phyloP scores from a whole-genome alignment of 441 rosid genomes.

The Gossypium schwendimanii region DNA sequence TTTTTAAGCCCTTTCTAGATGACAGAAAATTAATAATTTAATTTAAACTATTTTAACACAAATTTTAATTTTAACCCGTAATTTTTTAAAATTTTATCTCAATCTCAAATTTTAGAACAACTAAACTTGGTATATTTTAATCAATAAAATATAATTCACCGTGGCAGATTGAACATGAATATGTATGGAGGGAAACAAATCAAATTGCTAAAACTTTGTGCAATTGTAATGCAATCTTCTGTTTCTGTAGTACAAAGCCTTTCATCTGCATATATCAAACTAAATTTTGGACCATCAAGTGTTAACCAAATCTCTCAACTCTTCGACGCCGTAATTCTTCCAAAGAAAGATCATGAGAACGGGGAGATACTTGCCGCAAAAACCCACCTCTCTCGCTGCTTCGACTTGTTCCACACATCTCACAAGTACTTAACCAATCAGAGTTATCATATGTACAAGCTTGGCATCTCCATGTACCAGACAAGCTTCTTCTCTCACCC shows the following conservation, averaged over 20 bases:
- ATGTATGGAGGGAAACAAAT: background rate
- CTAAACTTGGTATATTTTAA: too few species aligned
- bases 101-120: too few species aligned
- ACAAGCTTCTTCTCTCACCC: constrained; percentile 28
- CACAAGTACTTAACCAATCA: constrained; percentile 46
- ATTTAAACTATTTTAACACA: too few species aligned
- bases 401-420: constrained; percentile 71
- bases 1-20: too few species aligned
- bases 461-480: constrained; percentile 69
- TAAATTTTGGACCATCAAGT: background rate
- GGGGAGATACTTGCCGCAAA: constrained; percentile 15
- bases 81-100: too few species aligned
- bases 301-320: constrained; percentile 59
- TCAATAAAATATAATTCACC: background rate
- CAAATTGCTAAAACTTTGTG: background rate
- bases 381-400: constrained; percentile 24
- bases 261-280: background rate
- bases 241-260: background rate
- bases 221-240: background rate
- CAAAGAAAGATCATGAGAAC: constrained; percentile 33
- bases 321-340: constrained; percentile 75
- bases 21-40: too few species aligned
- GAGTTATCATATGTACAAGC: constrained; percentile 79
- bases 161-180: background rate
- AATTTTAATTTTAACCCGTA: too few species aligned